These are phyloP conservation scores for Immersiella caudata DNA, from an alignment of 495 filamentous ascomycete genomes.

Conservation along the genomic window DNA sequence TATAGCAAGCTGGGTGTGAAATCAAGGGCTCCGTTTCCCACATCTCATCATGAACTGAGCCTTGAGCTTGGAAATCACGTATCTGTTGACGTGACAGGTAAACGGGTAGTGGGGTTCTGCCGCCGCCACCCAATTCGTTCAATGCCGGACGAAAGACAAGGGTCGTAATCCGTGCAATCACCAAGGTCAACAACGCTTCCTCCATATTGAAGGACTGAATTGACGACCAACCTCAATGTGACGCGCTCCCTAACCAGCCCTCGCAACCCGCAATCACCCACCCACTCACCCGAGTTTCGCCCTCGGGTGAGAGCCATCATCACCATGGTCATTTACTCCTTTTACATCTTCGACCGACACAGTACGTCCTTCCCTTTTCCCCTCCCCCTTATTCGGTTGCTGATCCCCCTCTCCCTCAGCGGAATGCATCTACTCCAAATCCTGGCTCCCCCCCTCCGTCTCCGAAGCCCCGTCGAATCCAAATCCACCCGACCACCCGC, in stretches of 20 bases:
- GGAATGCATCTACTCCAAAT: slow-evolving; percentile 94
- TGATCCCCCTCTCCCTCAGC: slow-evolving; percentile 47
- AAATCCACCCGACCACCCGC: slow-evolving; percentile 24
- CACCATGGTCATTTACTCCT: slow-evolving; percentile 89
- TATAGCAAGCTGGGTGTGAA: too few species aligned
- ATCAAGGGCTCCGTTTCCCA: too few species aligned
- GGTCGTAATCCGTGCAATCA: slow-evolving; percentile 20
- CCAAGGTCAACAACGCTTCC: background rate
- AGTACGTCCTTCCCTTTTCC: slow-evolving; percentile 57
- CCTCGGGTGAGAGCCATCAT: background rate
- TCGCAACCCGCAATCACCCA: background rate
- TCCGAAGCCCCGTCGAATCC: slow-evolving; percentile 17
- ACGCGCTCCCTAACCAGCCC: background rate
- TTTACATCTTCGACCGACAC: slow-evolving; percentile 98
- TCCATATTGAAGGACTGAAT: background rate
- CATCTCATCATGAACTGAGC: too few species aligned
- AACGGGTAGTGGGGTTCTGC: background rate
- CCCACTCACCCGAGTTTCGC: background rate
- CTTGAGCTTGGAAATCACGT: too few species aligned
- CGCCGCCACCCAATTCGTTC: background rate
- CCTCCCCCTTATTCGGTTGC: slow-evolving; percentile 20
- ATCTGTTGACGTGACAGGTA: too few species aligned
- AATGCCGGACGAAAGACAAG: background rate
- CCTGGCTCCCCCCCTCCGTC: slow-evolving; percentile 42
- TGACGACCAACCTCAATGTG: background rate